Evolutionary conservation across 2,329 filamentous ascomycete genomes (phyloP).

Genomic region (Pyrenophora seminiperda): DNA sequence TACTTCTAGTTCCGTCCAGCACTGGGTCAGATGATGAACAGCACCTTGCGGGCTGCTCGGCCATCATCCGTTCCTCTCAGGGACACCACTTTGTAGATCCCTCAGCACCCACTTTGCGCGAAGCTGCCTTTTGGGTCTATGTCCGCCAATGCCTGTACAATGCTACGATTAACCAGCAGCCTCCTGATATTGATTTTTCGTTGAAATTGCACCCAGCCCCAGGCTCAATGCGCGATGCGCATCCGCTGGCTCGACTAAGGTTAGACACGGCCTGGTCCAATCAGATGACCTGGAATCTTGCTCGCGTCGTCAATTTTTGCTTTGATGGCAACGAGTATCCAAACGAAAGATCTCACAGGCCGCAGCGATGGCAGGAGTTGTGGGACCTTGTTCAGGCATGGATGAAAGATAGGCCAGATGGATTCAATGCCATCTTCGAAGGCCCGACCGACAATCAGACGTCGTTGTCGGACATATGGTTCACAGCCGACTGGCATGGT

Average conservation of each 20-base stretch:
- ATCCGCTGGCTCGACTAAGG: constrained; percentile 33
- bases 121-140: constrained; percentile 44
- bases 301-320: constrained; percentile 38
- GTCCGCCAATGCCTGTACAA: constrained; percentile 43
- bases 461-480: constrained; percentile 34
- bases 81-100: constrained; percentile 36
- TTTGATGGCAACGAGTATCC: constrained; percentile 27
- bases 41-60: constrained; percentile 39
- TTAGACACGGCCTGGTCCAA: constrained; percentile 43
- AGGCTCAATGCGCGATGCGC: constrained; percentile 26
- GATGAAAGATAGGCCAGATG: constrained; percentile 28
- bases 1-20: constrained; percentile 23
- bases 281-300: constrained; percentile 42
- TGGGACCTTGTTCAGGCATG: constrained; percentile 34
- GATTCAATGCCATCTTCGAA: constrained; percentile 39
- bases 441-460: constrained; percentile 17
- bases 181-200: constrained; percentile 38
- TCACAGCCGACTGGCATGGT: constrained; percentile 44
- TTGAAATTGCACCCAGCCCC: constrained; percentile 33
- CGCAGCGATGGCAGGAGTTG: constrained; percentile 29
- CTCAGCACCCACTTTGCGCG: constrained; percentile 39
- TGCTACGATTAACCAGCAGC: constrained; percentile 40
- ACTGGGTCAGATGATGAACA: constrained; percentile 39
- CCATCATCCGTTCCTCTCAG: constrained; percentile 39
- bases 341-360: constrained; percentile 16